Evolutionary conservation across 192 early-diverging fungal species (phyloP), one percentile per base, ranked within the genome.

Genomic region (Coemansia sp.): DNA sequence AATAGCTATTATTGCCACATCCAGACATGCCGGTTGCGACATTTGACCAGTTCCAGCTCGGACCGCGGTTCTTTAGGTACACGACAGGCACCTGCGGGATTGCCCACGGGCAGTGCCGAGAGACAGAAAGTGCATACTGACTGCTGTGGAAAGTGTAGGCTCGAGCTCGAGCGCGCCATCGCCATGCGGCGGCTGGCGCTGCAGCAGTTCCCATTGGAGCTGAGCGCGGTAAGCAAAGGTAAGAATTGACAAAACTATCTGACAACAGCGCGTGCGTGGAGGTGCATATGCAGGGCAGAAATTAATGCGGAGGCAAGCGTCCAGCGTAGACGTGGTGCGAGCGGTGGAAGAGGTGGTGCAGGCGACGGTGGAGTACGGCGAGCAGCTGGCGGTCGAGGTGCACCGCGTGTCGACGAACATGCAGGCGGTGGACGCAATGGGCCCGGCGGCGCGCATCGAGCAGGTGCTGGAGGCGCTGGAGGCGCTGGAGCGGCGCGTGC

Each of bases 181-280:
- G 62, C 72, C 9, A 75, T 75, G 66, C 65, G 72, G 29, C 53
- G 72, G 2, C 56, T 75, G 36, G 65, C 72, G 20, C 45, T 75
- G 27, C 72, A 62, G 43, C 35, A 58, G 50, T 69, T 58, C 22
- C 72, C 72, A 10, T 17, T 75, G 2, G 62, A 68, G 14, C 39
- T 58, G 20, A 17, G 49, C 15, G 26, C 40, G 10, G 58, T 75
- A 14, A 61, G 62, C 55, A 75, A 69, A 55, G 72, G 72, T 69
- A 75, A 51, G 25, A 25, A 30, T 41, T 5, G 20, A 40, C 26
- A 15, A 14, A 41, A 19, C 2, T 41, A 20, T 21, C 6, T 35
- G 48, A 35, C 21, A 35, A 8, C 14, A 4, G n/a, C 11, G n/a
- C n/a, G 34, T 17, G 21, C 10, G 21, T 43, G 17, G 19, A 43